Evolutionary conservation across 1,284 basidiomycete genomes (phyloP).

Genomic region (Bondarzewia mesenterica): DNA sequence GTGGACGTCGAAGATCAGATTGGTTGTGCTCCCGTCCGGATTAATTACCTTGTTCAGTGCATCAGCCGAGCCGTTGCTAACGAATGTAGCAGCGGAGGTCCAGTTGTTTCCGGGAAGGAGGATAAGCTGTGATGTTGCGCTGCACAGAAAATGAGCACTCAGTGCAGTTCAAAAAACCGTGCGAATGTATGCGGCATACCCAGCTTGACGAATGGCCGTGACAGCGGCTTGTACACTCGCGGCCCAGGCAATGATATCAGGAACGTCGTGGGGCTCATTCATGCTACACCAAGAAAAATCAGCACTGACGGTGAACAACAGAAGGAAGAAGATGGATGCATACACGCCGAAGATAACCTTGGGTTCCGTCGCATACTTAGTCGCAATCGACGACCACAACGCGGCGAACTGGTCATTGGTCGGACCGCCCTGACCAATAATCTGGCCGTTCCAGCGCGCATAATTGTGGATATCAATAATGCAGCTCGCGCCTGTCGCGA

Average conservation of each 20-base stretch:
- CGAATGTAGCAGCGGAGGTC: conserved; percentile 41
- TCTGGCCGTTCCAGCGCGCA: conserved; percentile 41
- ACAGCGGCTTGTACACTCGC: conserved; percentile 45
- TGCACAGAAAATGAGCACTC: conserved; percentile 11
- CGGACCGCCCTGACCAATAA: conserved; percentile 56
- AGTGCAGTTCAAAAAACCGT: not conserved
- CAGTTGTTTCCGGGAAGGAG: conserved; percentile 49
- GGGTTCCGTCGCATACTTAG: conserved; percentile 37
- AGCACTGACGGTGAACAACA: not conserved
- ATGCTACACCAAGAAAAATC: conserved; percentile 24
- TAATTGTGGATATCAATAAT: conserved; percentile 57
- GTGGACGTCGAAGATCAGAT: conserved; percentile 55
- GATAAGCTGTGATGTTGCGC: conserved; percentile 43
- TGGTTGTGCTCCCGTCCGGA: conserved; percentile 38
- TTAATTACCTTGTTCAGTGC: conserved; percentile 46
- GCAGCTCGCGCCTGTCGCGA: conserved; percentile 35
- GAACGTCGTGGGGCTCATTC: conserved; percentile 49
- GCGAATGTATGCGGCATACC: conserved; percentile 21
- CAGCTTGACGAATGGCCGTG: conserved; percentile 44
- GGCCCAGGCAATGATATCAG: conserved; percentile 37
- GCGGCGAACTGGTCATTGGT: conserved; percentile 45
- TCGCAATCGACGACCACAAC: conserved; percentile 45
- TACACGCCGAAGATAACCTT: conserved; percentile 50
- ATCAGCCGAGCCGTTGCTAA: conserved; percentile 46
- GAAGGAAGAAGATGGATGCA: conserved; percentile 11